phyloP scores from a whole-genome alignment of 2,329 filamentous ascomycete species.

The Penicillium sp. region DNA sequence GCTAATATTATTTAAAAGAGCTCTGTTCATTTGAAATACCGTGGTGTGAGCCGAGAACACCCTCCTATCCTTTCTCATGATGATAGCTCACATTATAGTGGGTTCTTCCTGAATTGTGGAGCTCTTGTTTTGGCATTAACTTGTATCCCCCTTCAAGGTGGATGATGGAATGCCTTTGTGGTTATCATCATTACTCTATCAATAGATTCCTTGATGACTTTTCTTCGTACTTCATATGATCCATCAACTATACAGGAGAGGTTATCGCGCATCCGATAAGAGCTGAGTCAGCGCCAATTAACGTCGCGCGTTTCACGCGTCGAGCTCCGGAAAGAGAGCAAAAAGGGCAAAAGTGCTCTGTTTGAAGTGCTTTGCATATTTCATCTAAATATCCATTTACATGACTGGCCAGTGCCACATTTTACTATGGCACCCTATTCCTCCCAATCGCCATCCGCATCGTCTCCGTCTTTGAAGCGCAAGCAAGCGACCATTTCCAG shows the following conservation, averaged over 20 bases:
- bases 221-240: not conserved
- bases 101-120: not conserved
- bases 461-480: constrained; percentile 36
- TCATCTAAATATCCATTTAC: not conserved
- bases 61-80: not conserved
- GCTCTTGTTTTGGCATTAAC: not conserved
- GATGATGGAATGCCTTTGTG: constrained; percentile 3
- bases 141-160: constrained; percentile 2
- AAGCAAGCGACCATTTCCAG: constrained; percentile 75
- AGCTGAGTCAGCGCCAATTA: constrained; percentile 26
- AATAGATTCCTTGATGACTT: not conserved
- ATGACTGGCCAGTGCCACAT: not conserved
- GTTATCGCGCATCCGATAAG: not conserved
- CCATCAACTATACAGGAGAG: not conserved
- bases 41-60: not conserved
- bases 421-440: constrained; percentile 33
- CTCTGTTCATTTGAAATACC: not conserved
- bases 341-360: not conserved
- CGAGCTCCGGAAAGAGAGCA: constrained; percentile 25
- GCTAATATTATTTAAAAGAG: not conserved
- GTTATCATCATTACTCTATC: constrained; percentile 11
- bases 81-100: not conserved
- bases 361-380: not conserved
- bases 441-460: constrained; percentile 31
- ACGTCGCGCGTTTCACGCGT: constrained; percentile 35